Conservation (phyloP, 805 yeast genomes). For the Candida taoyuanica region DNA sequence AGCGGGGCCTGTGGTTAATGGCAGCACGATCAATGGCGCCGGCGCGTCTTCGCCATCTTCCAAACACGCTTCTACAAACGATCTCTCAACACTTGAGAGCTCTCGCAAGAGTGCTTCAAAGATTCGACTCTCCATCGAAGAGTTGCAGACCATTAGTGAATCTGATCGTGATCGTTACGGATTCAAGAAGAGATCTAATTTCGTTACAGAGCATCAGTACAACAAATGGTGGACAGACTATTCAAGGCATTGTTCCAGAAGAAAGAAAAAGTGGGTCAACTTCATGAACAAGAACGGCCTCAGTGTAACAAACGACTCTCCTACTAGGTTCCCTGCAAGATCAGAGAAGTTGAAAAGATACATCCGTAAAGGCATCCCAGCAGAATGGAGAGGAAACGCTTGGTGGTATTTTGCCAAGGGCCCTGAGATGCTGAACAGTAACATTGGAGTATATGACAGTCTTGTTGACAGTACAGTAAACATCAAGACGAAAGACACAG, state of each 20-base stretch:
- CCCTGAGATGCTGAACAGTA: conserved; percentile 59
- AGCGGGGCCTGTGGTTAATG: not conserved
- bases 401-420: conserved; percentile 97
- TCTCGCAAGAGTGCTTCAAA: conserved; percentile 14
- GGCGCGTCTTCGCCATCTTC: not conserved
- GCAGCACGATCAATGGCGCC: not conserved
- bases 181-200: conserved; percentile 62
- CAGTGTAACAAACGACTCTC: conserved; percentile 40
- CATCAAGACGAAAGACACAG: conserved; percentile 69
- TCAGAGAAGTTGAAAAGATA: conserved; percentile 77
- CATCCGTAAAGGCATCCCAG: conserved; percentile 89
- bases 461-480: conserved; percentile 55
- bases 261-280: conserved; percentile 74
- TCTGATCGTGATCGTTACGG: conserved; percentile 71
- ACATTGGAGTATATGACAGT: conserved; percentile 69
- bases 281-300: conserved; percentile 69
- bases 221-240: conserved; percentile 75
- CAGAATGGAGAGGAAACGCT: conserved; percentile 95
- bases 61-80: conserved; percentile 4
- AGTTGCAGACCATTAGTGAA: conserved; percentile 7
- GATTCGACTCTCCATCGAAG: conserved; percentile 14
- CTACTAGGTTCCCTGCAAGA: conserved; percentile 68
- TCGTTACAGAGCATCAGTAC: conserved; percentile 51
- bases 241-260: conserved; percentile 52
- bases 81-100: conserved; percentile 8